Evolutionary conservation across 257 asterid genomes (phyloP).

Genomic region (Penstemon davidsonii): DNA sequence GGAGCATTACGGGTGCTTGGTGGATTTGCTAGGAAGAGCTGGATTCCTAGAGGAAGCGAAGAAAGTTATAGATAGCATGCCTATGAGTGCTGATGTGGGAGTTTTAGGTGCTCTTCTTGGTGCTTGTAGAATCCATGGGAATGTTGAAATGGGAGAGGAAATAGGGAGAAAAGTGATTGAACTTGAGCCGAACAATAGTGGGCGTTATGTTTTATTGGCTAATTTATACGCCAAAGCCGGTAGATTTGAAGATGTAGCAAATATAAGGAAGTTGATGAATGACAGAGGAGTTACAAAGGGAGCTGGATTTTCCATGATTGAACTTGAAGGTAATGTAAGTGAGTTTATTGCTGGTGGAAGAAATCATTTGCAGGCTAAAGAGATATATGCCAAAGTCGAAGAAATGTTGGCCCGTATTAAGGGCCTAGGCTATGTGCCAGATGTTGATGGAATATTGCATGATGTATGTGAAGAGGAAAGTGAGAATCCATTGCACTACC

Average conservation of each 20-base stretch:
- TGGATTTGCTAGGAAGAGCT: constrained; percentile 85
- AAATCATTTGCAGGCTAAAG: no score
- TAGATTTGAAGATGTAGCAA: constrained; percentile 73
- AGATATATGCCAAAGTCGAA: no score
- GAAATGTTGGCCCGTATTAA: no score
- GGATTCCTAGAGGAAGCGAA: constrained; percentile 71
- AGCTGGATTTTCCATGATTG: constrained; percentile 66
- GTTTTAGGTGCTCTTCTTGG: constrained; percentile 90
- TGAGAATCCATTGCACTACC: no score
- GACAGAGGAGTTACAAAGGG: constrained; percentile 79
- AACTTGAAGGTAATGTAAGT: constrained; percentile 49
- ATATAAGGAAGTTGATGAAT: constrained; percentile 71
- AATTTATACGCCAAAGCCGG: constrained; percentile 73
- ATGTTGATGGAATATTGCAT: no score
- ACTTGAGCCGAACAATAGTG: constrained; percentile 75
- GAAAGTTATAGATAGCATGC: constrained; percentile 58
- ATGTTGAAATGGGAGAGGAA: constrained; percentile 62
- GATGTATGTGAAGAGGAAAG: no score
- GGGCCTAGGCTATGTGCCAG: no score
- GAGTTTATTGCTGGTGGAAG: no score
- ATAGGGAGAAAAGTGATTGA: constrained; percentile 66
- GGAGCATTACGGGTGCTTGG: constrained; percentile 90
- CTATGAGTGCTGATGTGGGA: constrained; percentile 64
- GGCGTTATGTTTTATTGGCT: constrained; percentile 75
- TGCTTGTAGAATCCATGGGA: constrained; percentile 75